These are phyloP conservation scores for Suhomyces prunicola DNA, from an alignment of 805 yeast genomes.

Conservation along the genomic window DNA sequence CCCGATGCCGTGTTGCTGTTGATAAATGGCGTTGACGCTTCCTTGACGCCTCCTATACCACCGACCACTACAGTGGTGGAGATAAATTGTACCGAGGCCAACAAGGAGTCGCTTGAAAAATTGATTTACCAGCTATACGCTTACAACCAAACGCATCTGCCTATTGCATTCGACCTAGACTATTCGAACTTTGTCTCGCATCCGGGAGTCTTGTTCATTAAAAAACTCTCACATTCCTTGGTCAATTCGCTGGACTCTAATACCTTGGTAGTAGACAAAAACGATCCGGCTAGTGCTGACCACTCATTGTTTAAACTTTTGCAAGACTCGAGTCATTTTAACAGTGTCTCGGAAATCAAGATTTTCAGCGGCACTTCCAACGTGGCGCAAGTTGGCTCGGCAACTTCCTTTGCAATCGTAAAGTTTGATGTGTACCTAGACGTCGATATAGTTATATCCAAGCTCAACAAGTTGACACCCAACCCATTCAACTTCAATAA, in stretches of 20 bases:
- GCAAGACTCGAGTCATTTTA: conserved; percentile 14
- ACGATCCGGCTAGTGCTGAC: conserved; percentile 12
- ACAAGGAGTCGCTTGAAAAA: conserved; percentile 6
- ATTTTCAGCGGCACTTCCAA: conserved; percentile 15
- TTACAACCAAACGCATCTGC: neutral
- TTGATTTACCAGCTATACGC: conserved; percentile 12
- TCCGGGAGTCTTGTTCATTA: conserved; percentile 58
- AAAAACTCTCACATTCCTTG: conserved; percentile 41
- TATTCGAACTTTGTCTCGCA: conserved; percentile 40
- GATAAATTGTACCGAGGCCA: conserved; percentile 3
- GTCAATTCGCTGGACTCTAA: conserved; percentile 16
- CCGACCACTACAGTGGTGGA: neutral
- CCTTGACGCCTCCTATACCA: neutral
- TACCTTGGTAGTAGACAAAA: conserved; percentile 2
- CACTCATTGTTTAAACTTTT: conserved; percentile 27
- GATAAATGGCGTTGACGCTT: neutral
- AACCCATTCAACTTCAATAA: conserved; percentile 29
- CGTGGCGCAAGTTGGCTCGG: conserved; percentile 1
- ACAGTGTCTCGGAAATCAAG: conserved; percentile 19
- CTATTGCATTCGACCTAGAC: conserved; percentile 14
- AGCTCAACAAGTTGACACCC: conserved; percentile 13
- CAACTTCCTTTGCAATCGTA: conserved; percentile 24
- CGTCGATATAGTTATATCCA: conserved; percentile 24
- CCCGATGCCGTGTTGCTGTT: neutral
- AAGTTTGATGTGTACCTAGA: conserved; percentile 33